Percentiles rank a stretch among this genome's conserved stretches.
phyloP scores from a whole-genome alignment of 768 basidiomycete genomes.

The Amanita phalloides region DNA sequence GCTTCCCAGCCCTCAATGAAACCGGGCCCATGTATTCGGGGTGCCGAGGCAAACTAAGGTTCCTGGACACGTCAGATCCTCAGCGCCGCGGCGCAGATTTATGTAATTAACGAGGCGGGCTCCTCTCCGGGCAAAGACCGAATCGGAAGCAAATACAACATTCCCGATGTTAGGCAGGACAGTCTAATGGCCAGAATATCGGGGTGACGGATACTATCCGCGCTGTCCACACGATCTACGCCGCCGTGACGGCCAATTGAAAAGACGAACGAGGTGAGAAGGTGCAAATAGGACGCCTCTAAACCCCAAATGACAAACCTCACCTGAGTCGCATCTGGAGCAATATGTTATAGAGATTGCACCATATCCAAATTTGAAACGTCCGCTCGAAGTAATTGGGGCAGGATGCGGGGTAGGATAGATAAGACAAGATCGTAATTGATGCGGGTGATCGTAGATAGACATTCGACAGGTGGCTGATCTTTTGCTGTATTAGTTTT shows the following conservation, averaged over 20 bases:
- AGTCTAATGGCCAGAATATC: constrained; percentile 29
- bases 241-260: constrained; percentile 44
- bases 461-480: constrained; percentile 18
- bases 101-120: background rate
- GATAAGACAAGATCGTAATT: constrained; percentile 54
- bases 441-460: constrained; percentile 42
- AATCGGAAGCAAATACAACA: constrained; percentile 49
- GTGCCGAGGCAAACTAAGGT: constrained; percentile 22
- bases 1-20: too few relatives aligned
- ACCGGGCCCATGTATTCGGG: constrained; percentile 4
- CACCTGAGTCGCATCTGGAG: constrained; percentile 10
- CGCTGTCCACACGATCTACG: constrained; percentile 32
- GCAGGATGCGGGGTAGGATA: constrained; percentile 36
- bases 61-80: constrained; percentile 31
- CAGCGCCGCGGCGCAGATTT: constrained; percentile 26
- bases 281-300: constrained; percentile 31
- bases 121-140: constrained; percentile 24
- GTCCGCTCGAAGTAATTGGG: constrained; percentile 39
- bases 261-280: constrained; percentile 41
- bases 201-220: too few relatives aligned
- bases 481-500: background rate
- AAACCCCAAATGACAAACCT: constrained; percentile 21
- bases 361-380: constrained; percentile 27
- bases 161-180: constrained; percentile 30
- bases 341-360: constrained; percentile 13